phyloP scores from a whole-genome alignment of 371 early-diverging fungal genomes.

The Nematocida ausubeli region DNA sequence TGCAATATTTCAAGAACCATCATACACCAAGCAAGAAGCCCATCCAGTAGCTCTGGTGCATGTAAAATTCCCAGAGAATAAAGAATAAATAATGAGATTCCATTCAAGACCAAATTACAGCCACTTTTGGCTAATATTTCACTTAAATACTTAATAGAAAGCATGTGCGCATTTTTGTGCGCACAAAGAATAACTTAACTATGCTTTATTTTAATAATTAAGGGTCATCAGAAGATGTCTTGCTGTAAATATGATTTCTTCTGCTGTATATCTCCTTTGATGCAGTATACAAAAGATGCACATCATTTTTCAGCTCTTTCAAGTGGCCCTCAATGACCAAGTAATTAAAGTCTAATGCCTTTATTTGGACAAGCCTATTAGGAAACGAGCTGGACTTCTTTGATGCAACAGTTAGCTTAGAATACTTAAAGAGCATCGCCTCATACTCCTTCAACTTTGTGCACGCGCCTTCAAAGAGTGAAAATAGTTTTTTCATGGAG shows the following conservation, averaged over 20 bases:
- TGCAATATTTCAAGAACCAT: no score
- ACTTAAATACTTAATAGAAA: no score
- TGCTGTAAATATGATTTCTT: not conserved
- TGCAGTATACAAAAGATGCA: constrained; percentile 10
- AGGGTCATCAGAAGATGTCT: not conserved
- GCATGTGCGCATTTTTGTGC: no score
- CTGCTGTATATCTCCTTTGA: constrained; percentile 37
- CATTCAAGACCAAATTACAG: no score
- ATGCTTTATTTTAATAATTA: not conserved
- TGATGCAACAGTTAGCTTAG: not conserved
- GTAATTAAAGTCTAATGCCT: constrained; percentile 46
- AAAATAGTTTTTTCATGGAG: constrained; percentile 40
- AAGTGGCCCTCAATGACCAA: constrained; percentile 34
- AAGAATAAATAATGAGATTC: no score
- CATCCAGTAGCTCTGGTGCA: no score
- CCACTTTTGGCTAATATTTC: no score
- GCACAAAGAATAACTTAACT: no score
- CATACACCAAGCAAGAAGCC: no score
- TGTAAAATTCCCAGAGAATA: no score
- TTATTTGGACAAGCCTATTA: constrained; percentile 24
- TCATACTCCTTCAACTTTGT: constrained; percentile 33
- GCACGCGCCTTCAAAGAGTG: constrained; percentile 32
- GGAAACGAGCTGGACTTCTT: not conserved
- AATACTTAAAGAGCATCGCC: not conserved
- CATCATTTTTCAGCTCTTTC: constrained; percentile 17